A percentile compares a stretch with the other conserved stretches of the same genome.
These are phyloP conservation scores for Ogataea henricii DNA, from an alignment of 805 yeast species.

Conservation along the genomic window DNA sequence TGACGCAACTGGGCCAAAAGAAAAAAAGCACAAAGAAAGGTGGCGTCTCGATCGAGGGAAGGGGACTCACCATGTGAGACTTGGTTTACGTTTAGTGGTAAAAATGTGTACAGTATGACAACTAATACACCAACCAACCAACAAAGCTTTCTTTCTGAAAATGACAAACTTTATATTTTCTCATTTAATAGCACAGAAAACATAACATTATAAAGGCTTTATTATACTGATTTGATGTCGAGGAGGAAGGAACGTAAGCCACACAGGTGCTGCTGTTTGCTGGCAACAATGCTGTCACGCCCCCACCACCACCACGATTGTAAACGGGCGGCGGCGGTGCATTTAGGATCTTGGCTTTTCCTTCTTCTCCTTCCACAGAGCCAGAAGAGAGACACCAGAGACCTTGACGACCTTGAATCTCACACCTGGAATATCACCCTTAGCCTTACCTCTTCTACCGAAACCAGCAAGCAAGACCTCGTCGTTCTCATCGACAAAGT, in stretches of 20 bases:
- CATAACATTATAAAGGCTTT: slow-evolving; percentile 11
- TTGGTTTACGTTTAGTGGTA: not conserved
- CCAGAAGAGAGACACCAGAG: slow-evolving; percentile 99
- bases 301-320: slow-evolving; percentile 7
- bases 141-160: not conserved
- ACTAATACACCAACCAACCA: not conserved
- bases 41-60: slow-evolving; percentile 82
- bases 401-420: slow-evolving; percentile 99
- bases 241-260: not conserved
- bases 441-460: slow-evolving; percentile 99
- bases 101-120: not conserved
- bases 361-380: slow-evolving; percentile 99
- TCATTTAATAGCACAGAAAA: slow-evolving; percentile 6
- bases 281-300: not conserved
- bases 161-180: slow-evolving; percentile 12
- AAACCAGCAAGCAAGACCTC: slow-evolving; percentile 99
- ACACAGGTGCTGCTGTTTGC: not conserved
- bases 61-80: slow-evolving; percentile 39
- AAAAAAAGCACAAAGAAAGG: slow-evolving; percentile 57
- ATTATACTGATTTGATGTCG: slow-evolving; percentile 11
- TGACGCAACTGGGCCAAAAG: slow-evolving; percentile 48
- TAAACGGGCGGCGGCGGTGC: slow-evolving; percentile 1
- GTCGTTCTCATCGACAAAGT: slow-evolving; percentile 99
- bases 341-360: slow-evolving; percentile 99
- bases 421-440: slow-evolving; percentile 99